phyloP scores from a whole-genome alignment of 2,329 filamentous ascomycete genomes.

The Aureobasidium sp. region DNA sequence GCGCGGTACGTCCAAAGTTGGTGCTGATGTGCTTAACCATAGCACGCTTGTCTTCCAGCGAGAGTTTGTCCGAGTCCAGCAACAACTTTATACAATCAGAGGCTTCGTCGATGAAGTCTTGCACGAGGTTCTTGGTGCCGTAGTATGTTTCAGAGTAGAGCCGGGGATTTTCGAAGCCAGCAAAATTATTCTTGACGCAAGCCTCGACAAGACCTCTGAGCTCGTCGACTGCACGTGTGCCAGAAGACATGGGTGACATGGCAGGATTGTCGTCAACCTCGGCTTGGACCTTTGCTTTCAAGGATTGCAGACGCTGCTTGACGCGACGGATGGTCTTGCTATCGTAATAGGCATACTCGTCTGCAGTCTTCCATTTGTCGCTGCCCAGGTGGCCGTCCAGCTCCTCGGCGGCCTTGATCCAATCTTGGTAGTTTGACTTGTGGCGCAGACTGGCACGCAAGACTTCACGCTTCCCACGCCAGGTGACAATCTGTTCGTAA shows the following conservation, averaged over 20 bases:
- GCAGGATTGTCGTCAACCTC: conserved; percentile 40
- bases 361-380: conserved; percentile 69
- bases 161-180: conserved; percentile 84
- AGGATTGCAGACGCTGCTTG: conserved; percentile 64
- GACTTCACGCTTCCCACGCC: conserved; percentile 70
- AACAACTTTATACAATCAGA: conserved; percentile 63
- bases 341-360: conserved; percentile 75
- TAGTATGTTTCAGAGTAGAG: conserved; percentile 98
- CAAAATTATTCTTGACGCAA: conserved; percentile 97
- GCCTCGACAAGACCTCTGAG: conserved; percentile 73
- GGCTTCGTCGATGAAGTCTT: conserved; percentile 82
- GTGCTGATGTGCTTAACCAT: conserved; percentile 84
- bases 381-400: conserved; percentile 78
- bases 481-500: conserved; percentile 87
- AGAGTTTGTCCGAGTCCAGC: conserved; percentile 58
- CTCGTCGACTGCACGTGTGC: conserved; percentile 59
- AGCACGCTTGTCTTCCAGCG: conserved; percentile 64
- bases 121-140: conserved; percentile 90
- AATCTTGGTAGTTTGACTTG: conserved; percentile 71
- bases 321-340: conserved; percentile 73
- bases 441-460: conserved; percentile 64
- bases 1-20: conserved; percentile 85
- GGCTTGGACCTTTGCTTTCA: conserved; percentile 47
- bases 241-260: conserved; percentile 16
- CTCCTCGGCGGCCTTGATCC: conserved; percentile 70